These are phyloP conservation scores for Phytophthora litchii DNA, from an alignment of 352 stramenopile species.

Conservation along the genomic window DNA sequence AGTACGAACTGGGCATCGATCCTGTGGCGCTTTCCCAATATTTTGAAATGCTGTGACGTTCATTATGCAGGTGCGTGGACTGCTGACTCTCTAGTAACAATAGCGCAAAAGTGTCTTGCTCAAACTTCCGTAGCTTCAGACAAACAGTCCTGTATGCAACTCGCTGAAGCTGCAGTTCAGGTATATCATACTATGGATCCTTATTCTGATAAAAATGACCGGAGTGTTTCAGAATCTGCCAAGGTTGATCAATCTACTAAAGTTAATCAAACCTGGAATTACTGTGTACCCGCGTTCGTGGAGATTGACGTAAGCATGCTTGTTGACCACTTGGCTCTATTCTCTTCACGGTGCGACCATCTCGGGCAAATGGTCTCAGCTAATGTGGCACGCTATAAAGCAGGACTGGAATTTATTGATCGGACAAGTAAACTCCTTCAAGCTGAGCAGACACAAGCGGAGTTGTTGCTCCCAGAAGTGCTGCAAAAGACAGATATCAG, in stretches of 20 bases:
- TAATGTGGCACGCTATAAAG: conserved; percentile 41
- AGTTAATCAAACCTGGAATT: not conserved
- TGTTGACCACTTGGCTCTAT: conserved; percentile 59
- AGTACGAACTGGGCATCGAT: conserved; percentile 24
- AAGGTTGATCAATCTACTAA: not conserved
- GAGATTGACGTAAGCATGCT: conserved; percentile 54
- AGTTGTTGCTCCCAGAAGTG: conserved; percentile 60
- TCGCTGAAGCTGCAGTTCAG: conserved; percentile 46
- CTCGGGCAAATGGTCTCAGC: conserved; percentile 37
- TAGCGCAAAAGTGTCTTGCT: conserved; percentile 53
- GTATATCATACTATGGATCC: conserved; percentile 43
- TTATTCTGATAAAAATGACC: not conserved
- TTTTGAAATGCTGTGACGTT: conserved; percentile 49
- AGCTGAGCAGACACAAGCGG: conserved; percentile 53
- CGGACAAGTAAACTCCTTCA: conserved; percentile 55
- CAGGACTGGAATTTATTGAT: conserved; percentile 58
- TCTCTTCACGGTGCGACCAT: conserved; percentile 35
- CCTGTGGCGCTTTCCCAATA: conserved; percentile 45
- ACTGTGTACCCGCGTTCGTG: conserved; percentile 18
- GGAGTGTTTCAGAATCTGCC: not conserved
- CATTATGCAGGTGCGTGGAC: conserved; percentile 54
- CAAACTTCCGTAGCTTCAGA: conserved; percentile 19
- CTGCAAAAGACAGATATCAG: conserved; percentile 44
- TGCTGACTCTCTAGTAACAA: conserved; percentile 39
- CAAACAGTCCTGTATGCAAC: conserved; percentile 37